Percentiles rank a stretch among this genome's conserved stretches.
Conservation (phyloP, 2,329 filamentous ascomycete genomes). For the Cladosporium sp. region DNA sequence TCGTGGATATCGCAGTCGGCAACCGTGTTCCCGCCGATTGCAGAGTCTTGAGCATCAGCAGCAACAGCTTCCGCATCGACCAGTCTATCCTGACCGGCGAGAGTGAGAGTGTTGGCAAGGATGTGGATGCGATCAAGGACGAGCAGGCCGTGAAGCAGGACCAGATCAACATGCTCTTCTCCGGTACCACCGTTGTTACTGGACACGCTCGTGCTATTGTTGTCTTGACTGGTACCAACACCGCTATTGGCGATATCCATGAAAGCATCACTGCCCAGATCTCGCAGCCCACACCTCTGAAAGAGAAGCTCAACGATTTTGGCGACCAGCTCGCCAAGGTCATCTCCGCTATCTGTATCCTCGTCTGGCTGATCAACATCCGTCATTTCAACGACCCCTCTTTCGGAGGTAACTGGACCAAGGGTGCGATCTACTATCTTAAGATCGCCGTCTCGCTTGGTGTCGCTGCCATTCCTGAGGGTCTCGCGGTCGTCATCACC, state of each 20-base stretch:
- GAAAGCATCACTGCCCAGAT: constrained; percentile 98
- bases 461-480: constrained; percentile 95
- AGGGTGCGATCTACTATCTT: constrained; percentile 98
- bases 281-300: constrained; percentile 91
- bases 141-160: constrained; percentile 90
- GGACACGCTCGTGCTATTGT: constrained; percentile 89
- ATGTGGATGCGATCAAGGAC: constrained; percentile 63
- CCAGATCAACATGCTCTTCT: constrained; percentile 96
- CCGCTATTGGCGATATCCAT: constrained; percentile 96
- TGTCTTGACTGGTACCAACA: constrained; percentile 79
- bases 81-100: constrained; percentile 96
- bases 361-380: constrained; percentile 98
- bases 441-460: constrained; percentile 98
- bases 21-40: constrained; percentile 94
- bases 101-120: constrained; percentile 93
- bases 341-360: constrained; percentile 90
- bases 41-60: constrained; percentile 80
- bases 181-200: constrained; percentile 92
- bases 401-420: constrained; percentile 79
- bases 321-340: constrained; percentile 95
- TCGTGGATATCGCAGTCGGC: constrained; percentile 80
- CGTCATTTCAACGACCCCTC: constrained; percentile 92
- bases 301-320: constrained; percentile 98
- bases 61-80: constrained; percentile 95
- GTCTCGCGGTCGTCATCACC: constrained; percentile 96